Base-by-base conservation (phyloP, 345 rosid species). In the Pistacia atlantica region DNA sequence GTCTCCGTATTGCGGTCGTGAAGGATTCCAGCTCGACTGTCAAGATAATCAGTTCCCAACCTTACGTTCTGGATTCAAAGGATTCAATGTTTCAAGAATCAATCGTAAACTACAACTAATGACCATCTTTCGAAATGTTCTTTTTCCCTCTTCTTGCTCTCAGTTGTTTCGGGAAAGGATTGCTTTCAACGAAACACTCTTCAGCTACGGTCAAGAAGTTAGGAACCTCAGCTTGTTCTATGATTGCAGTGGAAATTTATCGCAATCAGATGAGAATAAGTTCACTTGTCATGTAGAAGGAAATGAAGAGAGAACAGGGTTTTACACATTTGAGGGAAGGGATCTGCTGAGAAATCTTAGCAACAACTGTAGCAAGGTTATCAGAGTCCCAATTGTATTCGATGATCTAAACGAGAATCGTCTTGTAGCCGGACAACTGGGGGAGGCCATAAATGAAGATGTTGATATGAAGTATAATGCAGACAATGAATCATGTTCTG, bases 1-100 rank as follows among this genome's bases (percentile, higher is more conserved):
- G 33, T 80, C 83, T 3, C 5, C 13, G 0, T 55, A 20, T n/a
- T 92, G 92, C 13, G 90, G 93, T 12, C 77, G 16, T 3, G 5
- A n/a, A 51, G 70, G 55, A 1, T 90, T 87, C 75, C 0, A 75
- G 52, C 87, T 92, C 16, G n/a, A 10, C 0, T 88, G 92, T 65
- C 11, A n/a, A 58, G 42, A 56, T 3, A 10, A 61, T 8, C 18
- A 63, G 22, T 8, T 0, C 63, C 52, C 59, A 18, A 54, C 65
- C 35, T 11, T 86, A 0, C 61, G 3, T 0, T 54, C 60, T 1
- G 49, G 7, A 0, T 0, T 2, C 25, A 46, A 68, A 76, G 37
- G 1, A 77, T 82, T 33, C 37, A 45, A 1, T 7, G 77, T 92
- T 0, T 0, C 74, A 22, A 2, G 20, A 0, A 38, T 51, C 0